phyloP scores from a whole-genome alignment of 495 filamentous ascomycete genomes.

The Aspergillus coremiiformis region DNA sequence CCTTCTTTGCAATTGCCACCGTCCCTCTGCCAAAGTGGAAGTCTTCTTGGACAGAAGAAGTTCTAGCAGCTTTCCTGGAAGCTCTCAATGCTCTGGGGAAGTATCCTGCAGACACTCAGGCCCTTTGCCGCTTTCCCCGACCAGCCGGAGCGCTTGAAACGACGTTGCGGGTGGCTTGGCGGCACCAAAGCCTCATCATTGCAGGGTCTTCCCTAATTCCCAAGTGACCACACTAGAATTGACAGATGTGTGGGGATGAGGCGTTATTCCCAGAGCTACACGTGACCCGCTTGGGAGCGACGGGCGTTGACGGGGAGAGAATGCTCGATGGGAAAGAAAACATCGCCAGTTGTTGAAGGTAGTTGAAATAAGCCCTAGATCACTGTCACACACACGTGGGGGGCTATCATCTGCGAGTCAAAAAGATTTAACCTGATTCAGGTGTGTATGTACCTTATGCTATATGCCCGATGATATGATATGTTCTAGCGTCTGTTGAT shows the following conservation, averaged over 20 bases:
- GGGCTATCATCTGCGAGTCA: conserved; percentile 6
- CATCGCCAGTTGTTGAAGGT: background rate
- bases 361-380: conserved; percentile 11
- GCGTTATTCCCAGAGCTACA: background rate
- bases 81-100: conserved; percentile 7
- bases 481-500: conserved; percentile 12
- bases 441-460: background rate
- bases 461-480: conserved; percentile 12
- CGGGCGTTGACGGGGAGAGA: background rate
- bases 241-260: background rate
- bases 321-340: background rate
- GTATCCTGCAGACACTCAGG: conserved; percentile 17
- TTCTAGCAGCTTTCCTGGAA: conserved; percentile 3
- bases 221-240: background rate
- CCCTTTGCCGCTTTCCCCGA: conserved; percentile 18
- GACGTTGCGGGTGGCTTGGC: conserved; percentile 12
- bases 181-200: conserved; percentile 10
- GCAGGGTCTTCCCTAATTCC: background rate
- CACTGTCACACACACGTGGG: conserved; percentile 11
- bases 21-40: conserved; percentile 2
- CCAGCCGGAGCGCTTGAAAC: conserved; percentile 19
- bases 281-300: background rate
- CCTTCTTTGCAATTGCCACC: conserved; percentile 14
- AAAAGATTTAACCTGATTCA: background rate
- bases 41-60: conserved; percentile 12